These are phyloP conservation scores for Wickerhamomyces silvicola DNA, from an alignment of 805 yeast species.

Conservation along the genomic window DNA sequence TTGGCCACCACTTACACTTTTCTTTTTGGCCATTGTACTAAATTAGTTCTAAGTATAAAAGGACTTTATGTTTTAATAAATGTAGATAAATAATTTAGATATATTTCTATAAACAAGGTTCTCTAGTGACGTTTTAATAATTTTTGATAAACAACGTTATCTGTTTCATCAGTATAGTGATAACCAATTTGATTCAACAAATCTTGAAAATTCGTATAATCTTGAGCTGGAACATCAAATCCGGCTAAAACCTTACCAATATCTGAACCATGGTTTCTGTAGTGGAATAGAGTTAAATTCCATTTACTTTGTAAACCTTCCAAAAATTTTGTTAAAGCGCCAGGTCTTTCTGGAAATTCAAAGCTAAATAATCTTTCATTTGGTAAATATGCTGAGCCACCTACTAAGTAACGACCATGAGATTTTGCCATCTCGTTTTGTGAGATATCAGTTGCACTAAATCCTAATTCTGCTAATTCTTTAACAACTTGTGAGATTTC, in stretches of 20 bases:
- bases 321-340: conserved; percentile 81
- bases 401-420: conserved; percentile 94
- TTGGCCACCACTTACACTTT: too few relatives aligned
- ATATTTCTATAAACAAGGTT: too few relatives aligned
- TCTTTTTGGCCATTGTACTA: too few relatives aligned
- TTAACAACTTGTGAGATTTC: conserved; percentile 64
- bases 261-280: conserved; percentile 95
- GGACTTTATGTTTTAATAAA: too few relatives aligned
- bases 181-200: conserved; percentile 73
- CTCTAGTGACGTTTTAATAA: conserved; percentile 47
- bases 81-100: too few relatives aligned
- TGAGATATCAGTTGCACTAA: conserved; percentile 76
- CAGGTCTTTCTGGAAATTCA: conserved; percentile 97
- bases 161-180: conserved; percentile 72
- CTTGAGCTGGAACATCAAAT: conserved; percentile 71
- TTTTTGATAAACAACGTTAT: conserved; percentile 78
- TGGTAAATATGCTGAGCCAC: conserved; percentile 72
- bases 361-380: conserved; percentile 77
- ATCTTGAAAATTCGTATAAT: conserved; percentile 53
- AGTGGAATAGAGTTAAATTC: conserved; percentile 93
- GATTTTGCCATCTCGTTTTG: conserved; percentile 92
- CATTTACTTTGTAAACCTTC: conserved; percentile 65
- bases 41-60: too few relatives aligned
- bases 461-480: conserved; percentile 55
- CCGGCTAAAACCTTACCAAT: conserved; percentile 91